Evolutionary conservation across 768 basidiomycete species (phyloP).

Genomic region (Calocera viscosa): DNA sequence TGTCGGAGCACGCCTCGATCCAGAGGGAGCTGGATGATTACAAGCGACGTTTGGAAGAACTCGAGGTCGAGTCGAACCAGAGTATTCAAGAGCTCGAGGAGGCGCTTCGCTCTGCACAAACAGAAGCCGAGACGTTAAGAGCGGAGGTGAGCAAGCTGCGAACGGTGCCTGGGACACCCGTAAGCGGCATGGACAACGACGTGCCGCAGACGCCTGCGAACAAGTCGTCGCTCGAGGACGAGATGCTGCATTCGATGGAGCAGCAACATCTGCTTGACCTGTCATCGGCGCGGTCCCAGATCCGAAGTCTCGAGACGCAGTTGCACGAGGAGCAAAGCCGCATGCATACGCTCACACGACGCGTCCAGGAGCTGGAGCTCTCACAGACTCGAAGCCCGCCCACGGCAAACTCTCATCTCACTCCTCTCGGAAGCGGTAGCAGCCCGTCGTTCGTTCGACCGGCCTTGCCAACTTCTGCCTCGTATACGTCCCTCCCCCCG

Average conservation of each 20-base stretch:
- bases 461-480: slow-evolving; percentile 31
- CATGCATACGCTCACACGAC: slow-evolving; percentile 55
- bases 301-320: slow-evolving; percentile 59
- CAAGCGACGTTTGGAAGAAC: slow-evolving; percentile 24
- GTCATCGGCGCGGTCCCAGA: slow-evolving; percentile 64
- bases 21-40: slow-evolving; percentile 37
- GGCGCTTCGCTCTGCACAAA: slow-evolving; percentile 49
- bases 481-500: slow-evolving; percentile 31
- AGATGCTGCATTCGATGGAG: slow-evolving; percentile 54
- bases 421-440: neutral
- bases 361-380: slow-evolving; percentile 51
- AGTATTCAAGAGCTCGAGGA: slow-evolving; percentile 43
- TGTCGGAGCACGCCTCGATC: slow-evolving; percentile 35
- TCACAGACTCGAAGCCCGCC: slow-evolving; percentile 20
- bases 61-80: slow-evolving; percentile 27
- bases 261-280: slow-evolving; percentile 73
- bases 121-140: slow-evolving; percentile 59
- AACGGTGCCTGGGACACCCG: neutral
- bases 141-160: slow-evolving; percentile 34
- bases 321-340: slow-evolving; percentile 62
- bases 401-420: neutral
- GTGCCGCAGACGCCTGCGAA: slow-evolving; percentile 1
- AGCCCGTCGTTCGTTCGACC: slow-evolving; percentile 25
- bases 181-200: neutral
- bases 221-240: slow-evolving; percentile 44